Evolutionary conservation across 352 stramenopile genomes (phyloP).

Genomic region (Lagenidium sp.): DNA sequence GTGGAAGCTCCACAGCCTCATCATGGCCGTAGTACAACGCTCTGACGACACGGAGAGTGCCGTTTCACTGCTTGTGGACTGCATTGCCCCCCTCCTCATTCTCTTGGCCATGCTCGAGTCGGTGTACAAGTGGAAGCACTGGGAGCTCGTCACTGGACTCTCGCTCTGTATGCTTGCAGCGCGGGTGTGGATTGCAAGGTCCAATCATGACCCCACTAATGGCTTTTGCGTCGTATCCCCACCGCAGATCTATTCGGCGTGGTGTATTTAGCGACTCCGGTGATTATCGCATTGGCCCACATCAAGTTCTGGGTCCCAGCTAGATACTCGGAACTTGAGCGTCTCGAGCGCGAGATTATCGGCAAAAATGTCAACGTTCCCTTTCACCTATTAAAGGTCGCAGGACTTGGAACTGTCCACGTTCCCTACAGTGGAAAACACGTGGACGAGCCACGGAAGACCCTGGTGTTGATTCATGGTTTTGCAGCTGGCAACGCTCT

Average conservation of each 20-base stretch:
- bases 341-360: slow-evolving; percentile 36
- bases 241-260: slow-evolving; percentile 18
- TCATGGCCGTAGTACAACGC: slow-evolving; percentile 26
- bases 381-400: slow-evolving; percentile 44
- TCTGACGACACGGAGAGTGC: slow-evolving; percentile 13
- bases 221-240: background rate
- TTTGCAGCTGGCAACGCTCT: slow-evolving; percentile 57
- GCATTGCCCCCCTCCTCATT: slow-evolving; percentile 16
- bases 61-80: slow-evolving; percentile 15
- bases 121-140: slow-evolving; percentile 20
- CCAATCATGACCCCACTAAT: background rate
- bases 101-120: slow-evolving; percentile 17
- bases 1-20: slow-evolving; percentile 28
- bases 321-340: slow-evolving; percentile 33
- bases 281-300: slow-evolving; percentile 23
- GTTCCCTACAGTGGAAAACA: too few relatives aligned
- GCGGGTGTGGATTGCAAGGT: too few relatives aligned
- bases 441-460: too few relatives aligned
- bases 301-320: slow-evolving; percentile 37
- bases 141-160: slow-evolving; percentile 16
- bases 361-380: slow-evolving; percentile 23
- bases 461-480: slow-evolving; percentile 51
- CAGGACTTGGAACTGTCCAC: slow-evolving; percentile 46
- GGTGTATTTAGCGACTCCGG: slow-evolving; percentile 23
- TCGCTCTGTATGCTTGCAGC: slow-evolving; percentile 19